These are phyloP conservation scores for Delonix regia DNA, from an alignment of 306 rosid genomes.

Conservation along the genomic window DNA sequence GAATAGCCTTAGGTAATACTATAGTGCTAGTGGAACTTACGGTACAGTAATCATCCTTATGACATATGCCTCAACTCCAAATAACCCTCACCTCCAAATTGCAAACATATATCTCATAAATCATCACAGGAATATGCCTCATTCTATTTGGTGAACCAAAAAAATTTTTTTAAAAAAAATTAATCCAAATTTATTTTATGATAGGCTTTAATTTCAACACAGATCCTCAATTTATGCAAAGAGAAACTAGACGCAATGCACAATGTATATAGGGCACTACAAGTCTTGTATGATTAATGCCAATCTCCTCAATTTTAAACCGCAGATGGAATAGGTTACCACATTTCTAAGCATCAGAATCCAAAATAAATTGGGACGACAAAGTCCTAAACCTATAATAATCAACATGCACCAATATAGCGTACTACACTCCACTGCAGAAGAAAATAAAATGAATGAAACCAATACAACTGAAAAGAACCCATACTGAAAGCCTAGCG, in stretches of 20 bases:
- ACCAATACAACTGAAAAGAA: background rate
- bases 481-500: background rate
- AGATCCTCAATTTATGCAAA: background rate
- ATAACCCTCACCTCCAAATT: background rate
- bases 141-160: background rate
- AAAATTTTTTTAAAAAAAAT: background rate
- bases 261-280: background rate
- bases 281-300: background rate
- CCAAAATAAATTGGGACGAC: background rate
- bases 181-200: background rate
- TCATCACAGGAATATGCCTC: background rate
- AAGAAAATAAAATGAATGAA: background rate
- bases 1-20: conserved; percentile 11
- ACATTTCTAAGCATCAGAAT: background rate
- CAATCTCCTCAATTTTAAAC: conserved; percentile 4
- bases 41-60: conserved; percentile 5
- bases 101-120: background rate
- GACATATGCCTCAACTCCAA: background rate
- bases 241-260: background rate
- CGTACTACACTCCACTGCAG: conserved; percentile 16
- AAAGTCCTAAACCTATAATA: background rate
- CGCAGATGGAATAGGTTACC: background rate
- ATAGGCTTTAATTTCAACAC: background rate
- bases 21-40: conserved; percentile 1
- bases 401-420: background rate